A percentile compares a stretch with the other conserved stretches of the same genome.
Evolutionary conservation across 2,329 filamentous ascomycete species (phyloP).

Genomic region (Sclerotiophoma versabilis): DNA sequence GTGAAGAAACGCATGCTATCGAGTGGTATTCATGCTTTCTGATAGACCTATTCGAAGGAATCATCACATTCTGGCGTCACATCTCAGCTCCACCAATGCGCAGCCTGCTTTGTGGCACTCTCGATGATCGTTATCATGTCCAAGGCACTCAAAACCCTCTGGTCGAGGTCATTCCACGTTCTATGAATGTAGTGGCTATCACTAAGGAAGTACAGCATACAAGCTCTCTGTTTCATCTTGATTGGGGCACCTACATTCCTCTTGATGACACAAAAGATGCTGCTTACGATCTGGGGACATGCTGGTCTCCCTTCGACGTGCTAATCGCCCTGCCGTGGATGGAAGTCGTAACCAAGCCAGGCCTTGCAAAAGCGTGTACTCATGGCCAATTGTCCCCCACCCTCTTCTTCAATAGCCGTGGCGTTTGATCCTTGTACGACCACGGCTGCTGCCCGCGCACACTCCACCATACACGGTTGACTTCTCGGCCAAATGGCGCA

Average conservation of each 20-base stretch:
- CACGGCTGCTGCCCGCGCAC: background rate
- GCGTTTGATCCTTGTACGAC: background rate
- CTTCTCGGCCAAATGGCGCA: background rate
- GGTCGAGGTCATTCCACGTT: conserved; percentile 15
- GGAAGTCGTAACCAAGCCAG: background rate
- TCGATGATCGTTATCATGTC: conserved; percentile 21
- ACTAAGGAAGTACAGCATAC: conserved; percentile 13
- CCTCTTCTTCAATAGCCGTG: conserved; percentile 2
- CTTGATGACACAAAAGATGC: background rate
- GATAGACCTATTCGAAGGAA: background rate
- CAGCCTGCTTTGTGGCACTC: conserved; percentile 13
- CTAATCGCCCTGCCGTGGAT: background rate
- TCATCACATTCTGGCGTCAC: conserved; percentile 10
- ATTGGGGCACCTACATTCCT: conserved; percentile 7
- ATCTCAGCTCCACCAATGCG: conserved; percentile 2
- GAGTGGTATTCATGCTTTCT: conserved; percentile 11
- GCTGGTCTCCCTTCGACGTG: conserved; percentile 1
- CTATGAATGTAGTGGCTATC: conserved; percentile 13
- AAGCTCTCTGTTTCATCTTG: conserved; percentile 10
- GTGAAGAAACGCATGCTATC: conserved; percentile 34
- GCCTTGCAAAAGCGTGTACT: conserved; percentile 2
- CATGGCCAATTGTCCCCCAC: conserved; percentile 15
- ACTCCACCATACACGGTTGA: background rate
- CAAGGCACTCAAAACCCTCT: conserved; percentile 2
- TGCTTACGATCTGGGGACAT: background rate